These are phyloP conservation scores for Pisolithus tinctorius DNA, from an alignment of 768 basidiomycete genomes.

Conservation along the genomic window DNA sequence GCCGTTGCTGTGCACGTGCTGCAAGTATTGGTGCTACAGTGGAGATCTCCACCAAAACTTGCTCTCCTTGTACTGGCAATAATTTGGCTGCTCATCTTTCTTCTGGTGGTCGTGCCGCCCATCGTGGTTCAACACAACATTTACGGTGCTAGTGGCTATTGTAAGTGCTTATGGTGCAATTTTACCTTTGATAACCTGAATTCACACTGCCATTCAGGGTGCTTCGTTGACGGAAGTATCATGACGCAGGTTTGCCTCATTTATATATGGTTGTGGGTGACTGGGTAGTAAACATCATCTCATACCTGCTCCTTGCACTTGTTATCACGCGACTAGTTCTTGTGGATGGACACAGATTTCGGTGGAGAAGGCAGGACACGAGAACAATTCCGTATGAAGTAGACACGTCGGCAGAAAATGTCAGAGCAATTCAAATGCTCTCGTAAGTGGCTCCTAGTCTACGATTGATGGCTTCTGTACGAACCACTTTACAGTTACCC, in stretches of 20 bases:
- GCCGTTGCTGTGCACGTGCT: conserved; percentile 26
- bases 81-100: conserved; percentile 16
- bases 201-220: conserved; percentile 30
- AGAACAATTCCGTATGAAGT: conserved; percentile 6
- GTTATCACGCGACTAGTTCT: conserved; percentile 16
- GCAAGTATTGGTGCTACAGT: conserved; percentile 29
- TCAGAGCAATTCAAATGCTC: conserved; percentile 38
- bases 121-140: conserved; percentile 27
- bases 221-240: conserved; percentile 38
- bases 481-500: conserved; percentile 32
- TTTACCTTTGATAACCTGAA: neutral
- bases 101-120: conserved; percentile 33
- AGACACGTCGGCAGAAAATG: conserved; percentile 7
- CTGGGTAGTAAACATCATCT: conserved; percentile 15
- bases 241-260: conserved; percentile 38
- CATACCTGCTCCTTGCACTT: no score
- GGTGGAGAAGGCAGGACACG: conserved; percentile 5
- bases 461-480: neutral
- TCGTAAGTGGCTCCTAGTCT: conserved; percentile 33
- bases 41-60: conserved; percentile 22
- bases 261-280: conserved; percentile 48
- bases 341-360: conserved; percentile 25
- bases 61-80: conserved; percentile 26
- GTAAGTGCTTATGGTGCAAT: conserved; percentile 16
- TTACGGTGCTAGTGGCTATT: conserved; percentile 38